Evolutionary conservation across 2,329 filamentous ascomycete species (phyloP).

Genomic region (Rosellinia necatrix): DNA sequence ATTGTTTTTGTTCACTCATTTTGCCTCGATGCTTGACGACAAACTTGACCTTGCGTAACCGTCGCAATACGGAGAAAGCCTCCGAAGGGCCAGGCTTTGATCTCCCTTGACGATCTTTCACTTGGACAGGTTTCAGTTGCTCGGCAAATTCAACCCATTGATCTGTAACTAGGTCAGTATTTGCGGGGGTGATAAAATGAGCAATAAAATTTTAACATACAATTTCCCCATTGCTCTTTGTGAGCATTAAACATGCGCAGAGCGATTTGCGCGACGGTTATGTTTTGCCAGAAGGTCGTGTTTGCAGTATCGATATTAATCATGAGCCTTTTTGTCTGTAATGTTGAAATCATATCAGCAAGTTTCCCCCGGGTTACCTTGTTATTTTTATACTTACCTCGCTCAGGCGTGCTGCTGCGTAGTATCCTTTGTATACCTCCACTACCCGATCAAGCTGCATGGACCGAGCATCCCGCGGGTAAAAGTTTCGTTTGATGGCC

Average conservation of each 20-base stretch:
- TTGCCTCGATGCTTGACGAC: slow-evolving; percentile 59
- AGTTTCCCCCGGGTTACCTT: neutral
- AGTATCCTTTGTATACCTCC: slow-evolving; percentile 86
- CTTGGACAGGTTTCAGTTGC: slow-evolving; percentile 44
- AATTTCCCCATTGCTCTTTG: slow-evolving; percentile 38
- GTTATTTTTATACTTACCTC: slow-evolving; percentile 49
- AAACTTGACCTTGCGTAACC: slow-evolving; percentile 61
- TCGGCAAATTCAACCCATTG: slow-evolving; percentile 37
- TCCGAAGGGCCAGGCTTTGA: slow-evolving; percentile 48
- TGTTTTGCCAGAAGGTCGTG: slow-evolving; percentile 77
- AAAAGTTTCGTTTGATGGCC: slow-evolving; percentile 83
- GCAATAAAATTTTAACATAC: slow-evolving; percentile 32
- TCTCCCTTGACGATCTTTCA: slow-evolving; percentile 27
- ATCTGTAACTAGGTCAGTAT: slow-evolving; percentile 41
- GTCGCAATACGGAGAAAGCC: slow-evolving; percentile 59
- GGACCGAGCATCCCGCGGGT: slow-evolving; percentile 57
- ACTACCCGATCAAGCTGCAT: slow-evolving; percentile 66
- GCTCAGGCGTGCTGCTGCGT: slow-evolving; percentile 80
- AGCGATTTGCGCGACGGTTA: slow-evolving; percentile 46
- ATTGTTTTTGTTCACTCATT: slow-evolving; percentile 50
- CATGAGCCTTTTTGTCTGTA: slow-evolving; percentile 63
- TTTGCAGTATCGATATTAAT: slow-evolving; percentile 93
- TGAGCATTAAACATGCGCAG: slow-evolving; percentile 25
- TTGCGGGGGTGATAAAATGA: neutral
- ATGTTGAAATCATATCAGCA: neutral